These are phyloP conservation scores for Pseudopithomyces chartarum DNA, from an alignment of 2,329 filamentous ascomycete genomes.

Conservation along the genomic window DNA sequence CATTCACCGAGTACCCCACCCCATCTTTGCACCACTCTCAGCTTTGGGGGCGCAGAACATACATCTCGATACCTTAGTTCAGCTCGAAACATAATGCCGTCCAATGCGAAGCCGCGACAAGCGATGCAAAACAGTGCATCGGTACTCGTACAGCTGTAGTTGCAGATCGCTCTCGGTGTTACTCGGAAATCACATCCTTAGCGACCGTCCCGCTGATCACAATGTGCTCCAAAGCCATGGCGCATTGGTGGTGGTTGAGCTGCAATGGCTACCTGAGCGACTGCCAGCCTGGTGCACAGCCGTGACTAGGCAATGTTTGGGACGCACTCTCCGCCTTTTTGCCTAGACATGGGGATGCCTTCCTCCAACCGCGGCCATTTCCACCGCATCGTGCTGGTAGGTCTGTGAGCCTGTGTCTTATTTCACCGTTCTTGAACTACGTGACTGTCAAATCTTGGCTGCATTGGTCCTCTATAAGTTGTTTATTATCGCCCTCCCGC, in stretches of 20 bases:
- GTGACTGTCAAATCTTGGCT: background rate
- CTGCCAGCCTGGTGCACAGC: background rate
- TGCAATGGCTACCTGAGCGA: background rate
- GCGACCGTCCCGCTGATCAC: background rate
- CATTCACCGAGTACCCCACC: too few species aligned
- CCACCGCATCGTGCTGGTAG: background rate
- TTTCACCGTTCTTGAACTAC: conserved; percentile 1
- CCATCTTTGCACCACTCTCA: too few species aligned
- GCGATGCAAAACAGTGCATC: too few species aligned
- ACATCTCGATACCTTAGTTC: too few species aligned
- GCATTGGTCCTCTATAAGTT: background rate
- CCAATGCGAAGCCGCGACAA: too few species aligned
- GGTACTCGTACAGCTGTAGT: too few species aligned
- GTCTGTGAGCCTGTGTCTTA: background rate
- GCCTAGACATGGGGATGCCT: background rate
- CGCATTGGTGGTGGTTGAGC: background rate
- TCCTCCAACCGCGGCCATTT: background rate
- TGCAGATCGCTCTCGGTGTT: background rate
- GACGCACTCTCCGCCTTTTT: background rate
- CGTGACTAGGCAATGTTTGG: background rate
- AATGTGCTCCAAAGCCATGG: background rate
- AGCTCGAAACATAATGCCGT: too few species aligned
- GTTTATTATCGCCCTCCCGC: background rate
- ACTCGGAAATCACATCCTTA: background rate
- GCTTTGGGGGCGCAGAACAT: too few species aligned